Evolutionary conservation across 176 grass and related monocot genomes (phyloP), one percentile per base, ranked within the genome.

Genomic region (Zea luxurians): DNA sequence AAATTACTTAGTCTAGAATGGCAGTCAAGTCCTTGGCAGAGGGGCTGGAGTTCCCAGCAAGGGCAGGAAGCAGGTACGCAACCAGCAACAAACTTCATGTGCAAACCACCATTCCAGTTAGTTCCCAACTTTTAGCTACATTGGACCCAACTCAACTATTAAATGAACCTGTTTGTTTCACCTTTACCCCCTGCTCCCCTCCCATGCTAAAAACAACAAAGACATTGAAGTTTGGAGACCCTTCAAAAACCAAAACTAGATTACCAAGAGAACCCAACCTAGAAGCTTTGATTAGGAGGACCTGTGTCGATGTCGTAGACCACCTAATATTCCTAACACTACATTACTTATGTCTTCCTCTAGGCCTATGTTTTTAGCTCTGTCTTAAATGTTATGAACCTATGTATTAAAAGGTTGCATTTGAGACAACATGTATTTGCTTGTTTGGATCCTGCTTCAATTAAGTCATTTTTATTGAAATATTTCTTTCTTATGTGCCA

Each of bases 221-320:
- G 89, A 76, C 77, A 65, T 61, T 90, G 89, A 90, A 87, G 89
- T 81, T 76, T 71, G 89, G 60, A 87, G 84, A 59, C 84, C 81
- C 77, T 77, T 79, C 75, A 84, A 81, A 90, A 90, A 87, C 84
- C 89, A n/a, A n/a, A n/a, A n/a, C n/a, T n/a, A 84, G 89, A 87
- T 87, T 84, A 90, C 77, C 67, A 80, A 88, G 81, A 86, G 69
- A 68, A 63, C 75, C 88, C 63, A 90, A 78, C 83, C 70, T 79
- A 79, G 88, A 90, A 83, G 88, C 68, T 86, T 90, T 85, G 66
- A 66, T 82, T 89, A 85, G 64, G 78, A 82, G 78, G 82, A 80
- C 82, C 77, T 81, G 60, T 44, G 68, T 40, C 75, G 73, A 78
- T 79, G 79, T 75, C 61, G 75, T 83, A 83, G n/a, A 75, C 83